A percentile compares a stretch with the other conserved stretches of the same genome.
These are phyloP conservation scores for Gastrolobium bilobum DNA, from an alignment of 306 rosid species.

Conservation along the genomic window DNA sequence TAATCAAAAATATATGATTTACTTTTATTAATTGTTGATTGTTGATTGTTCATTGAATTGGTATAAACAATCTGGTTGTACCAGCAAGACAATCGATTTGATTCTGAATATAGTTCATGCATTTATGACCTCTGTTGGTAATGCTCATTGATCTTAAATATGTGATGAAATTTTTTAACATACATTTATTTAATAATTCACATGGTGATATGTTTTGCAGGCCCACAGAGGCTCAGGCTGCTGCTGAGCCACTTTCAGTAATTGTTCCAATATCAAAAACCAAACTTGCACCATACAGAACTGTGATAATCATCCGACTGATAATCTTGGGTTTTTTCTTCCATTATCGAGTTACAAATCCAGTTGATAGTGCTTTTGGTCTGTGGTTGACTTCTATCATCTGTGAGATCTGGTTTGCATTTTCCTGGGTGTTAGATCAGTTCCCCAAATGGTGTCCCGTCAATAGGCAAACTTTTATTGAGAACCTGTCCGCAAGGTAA, in stretches of 20 bases:
- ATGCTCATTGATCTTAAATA: conserved; percentile 15
- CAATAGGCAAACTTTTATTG: conserved; percentile 75
- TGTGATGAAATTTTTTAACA: neutral
- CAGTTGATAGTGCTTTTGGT: conserved; percentile 89
- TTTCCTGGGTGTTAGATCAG: conserved; percentile 98
- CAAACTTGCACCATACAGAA: conserved; percentile 86
- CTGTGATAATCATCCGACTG: conserved; percentile 74
- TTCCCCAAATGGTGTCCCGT: conserved; percentile 97
- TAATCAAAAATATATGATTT: neutral
- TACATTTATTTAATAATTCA: conserved; percentile 1
- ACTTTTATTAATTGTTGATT: neutral
- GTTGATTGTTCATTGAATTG: neutral
- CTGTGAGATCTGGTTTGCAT: conserved; percentile 98
- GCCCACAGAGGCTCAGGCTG: conserved; percentile 64
- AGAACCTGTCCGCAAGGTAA: conserved; percentile 88
- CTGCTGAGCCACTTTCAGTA: conserved; percentile 67
- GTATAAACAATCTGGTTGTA: conserved; percentile 15
- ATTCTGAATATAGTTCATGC: neutral
- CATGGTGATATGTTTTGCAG: conserved; percentile 60
- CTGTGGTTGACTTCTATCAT: conserved; percentile 95
- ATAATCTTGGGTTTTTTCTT: conserved; percentile 87
- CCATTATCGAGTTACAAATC: conserved; percentile 92
- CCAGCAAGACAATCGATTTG: conserved; percentile 9
- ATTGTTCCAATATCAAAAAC: conserved; percentile 68
- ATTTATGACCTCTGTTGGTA: conserved; percentile 22